phyloP scores from a whole-genome alignment of 2,329 filamentous ascomycete species.

The Aspergillus japonicus region DNA sequence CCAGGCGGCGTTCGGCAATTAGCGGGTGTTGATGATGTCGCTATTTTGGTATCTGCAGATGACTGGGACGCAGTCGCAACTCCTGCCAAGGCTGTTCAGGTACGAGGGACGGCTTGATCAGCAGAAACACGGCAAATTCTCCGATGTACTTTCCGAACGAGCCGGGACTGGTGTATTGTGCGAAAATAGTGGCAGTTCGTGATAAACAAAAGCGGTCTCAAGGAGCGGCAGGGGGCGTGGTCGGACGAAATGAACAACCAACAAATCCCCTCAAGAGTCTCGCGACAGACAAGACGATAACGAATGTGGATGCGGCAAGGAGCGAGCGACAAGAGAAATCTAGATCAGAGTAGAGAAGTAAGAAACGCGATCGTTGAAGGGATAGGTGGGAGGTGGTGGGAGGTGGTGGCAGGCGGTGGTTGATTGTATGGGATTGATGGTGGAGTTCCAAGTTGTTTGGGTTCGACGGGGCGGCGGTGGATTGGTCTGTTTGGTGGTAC shows the following conservation, averaged over 20 bases:
- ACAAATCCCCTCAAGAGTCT: slow-evolving; percentile 14
- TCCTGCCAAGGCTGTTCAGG: background rate
- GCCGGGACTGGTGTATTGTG: slow-evolving; percentile 11
- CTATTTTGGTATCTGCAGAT: background rate
- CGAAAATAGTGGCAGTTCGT: slow-evolving; percentile 4
- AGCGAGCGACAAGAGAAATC: slow-evolving; percentile 28
- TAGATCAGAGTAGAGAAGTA: slow-evolving; percentile 14
- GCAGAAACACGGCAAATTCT: background rate
- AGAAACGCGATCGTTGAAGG: slow-evolving; percentile 11
- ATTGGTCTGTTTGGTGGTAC: slow-evolving; percentile 9
- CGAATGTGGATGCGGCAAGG: slow-evolving; percentile 27
- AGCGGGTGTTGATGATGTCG: background rate
- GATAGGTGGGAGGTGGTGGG: slow-evolving; percentile 1
- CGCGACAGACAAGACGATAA: slow-evolving; percentile 19
- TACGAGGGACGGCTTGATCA: background rate
- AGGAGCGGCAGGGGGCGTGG: slow-evolving; percentile 28
- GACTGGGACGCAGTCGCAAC: slow-evolving; percentile 8
- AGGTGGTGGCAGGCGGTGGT: slow-evolving; percentile 8
- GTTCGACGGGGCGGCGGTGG: background rate
- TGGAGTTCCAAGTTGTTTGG: slow-evolving; percentile 2
- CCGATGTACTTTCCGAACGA: slow-evolving; percentile 4
- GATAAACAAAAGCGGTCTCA: slow-evolving; percentile 20
- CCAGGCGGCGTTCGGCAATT: background rate
- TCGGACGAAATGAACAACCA: slow-evolving; percentile 15
- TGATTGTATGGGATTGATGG: slow-evolving; percentile 4